Evolutionary conservation across 345 rosid species (phyloP).

Genomic region (Rhodomyrtus tomentosa): DNA sequence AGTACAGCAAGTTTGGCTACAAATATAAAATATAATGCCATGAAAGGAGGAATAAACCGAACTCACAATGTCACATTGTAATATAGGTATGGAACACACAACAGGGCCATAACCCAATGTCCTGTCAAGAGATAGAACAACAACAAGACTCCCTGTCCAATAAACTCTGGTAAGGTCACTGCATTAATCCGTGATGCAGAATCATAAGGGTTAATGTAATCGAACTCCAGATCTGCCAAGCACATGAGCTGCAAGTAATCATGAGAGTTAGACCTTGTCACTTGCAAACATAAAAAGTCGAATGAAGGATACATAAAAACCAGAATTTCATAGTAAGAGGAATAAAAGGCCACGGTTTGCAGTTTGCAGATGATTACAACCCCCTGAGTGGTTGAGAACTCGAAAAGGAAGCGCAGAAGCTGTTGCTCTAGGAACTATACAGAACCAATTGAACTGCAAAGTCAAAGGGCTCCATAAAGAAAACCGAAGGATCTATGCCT

Average conservation of each 20-base stretch:
- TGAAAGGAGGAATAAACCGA: not conserved
- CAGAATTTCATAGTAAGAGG: not conserved
- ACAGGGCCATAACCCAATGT: slow-evolving; percentile 57
- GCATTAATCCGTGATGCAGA: slow-evolving; percentile 54
- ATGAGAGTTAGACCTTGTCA: not conserved
- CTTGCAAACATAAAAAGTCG: not conserved
- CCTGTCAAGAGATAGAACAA: slow-evolving; percentile 43
- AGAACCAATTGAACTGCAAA: not conserved
- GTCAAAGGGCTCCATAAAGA: not conserved
- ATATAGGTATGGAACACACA: slow-evolving; percentile 51
- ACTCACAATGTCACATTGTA: slow-evolving; percentile 62
- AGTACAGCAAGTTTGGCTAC: not conserved
- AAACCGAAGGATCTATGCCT: not conserved
- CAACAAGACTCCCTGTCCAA: slow-evolving; percentile 39
- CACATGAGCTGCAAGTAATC: slow-evolving; percentile 52
- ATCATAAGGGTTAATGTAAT: slow-evolving; percentile 73
- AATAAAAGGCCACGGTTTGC: not conserved
- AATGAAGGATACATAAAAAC: not conserved
- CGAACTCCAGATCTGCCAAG: slow-evolving; percentile 71
- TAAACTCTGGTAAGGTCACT: slow-evolving; percentile 45
- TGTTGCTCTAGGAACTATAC: not conserved
- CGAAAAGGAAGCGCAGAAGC: not conserved
- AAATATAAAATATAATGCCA: not conserved
- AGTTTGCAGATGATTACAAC: not conserved
- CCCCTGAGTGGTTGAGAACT: not conserved